Base-by-base conservation (phyloP, 2,329 filamentous ascomycete species). In the Pestalotiopsis fici region DNA sequence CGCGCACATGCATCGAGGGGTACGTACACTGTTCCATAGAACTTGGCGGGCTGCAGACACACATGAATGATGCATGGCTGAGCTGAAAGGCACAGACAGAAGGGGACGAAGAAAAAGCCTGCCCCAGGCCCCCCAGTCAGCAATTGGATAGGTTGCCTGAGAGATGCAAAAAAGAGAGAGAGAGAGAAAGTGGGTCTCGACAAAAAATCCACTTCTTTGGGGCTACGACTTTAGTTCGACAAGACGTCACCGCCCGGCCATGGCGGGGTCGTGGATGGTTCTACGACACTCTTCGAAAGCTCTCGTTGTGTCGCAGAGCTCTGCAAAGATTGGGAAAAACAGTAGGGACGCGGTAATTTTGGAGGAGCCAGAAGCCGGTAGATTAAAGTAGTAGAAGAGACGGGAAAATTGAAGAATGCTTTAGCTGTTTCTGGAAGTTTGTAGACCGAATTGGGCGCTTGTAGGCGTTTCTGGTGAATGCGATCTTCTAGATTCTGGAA, bases 371-470 rank as follows among this genome's bases (percentile, higher is more conserved):
- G 11, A 50, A 50, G 7, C 15, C 7, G 18, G 9, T 12, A 54
- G 18, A 18, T 7, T 21, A 54, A 3, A 54, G 13, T 1, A 54
- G 18, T 54, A 18, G 47, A 18, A 54, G 7, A 54, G 47, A 54
- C 18, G 21, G 27, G 23, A 57, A 57, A 57, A 57, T 57, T 57
- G 15, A 27, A 57, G 55, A 57, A 57, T 35, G 27, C 31, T 35
- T 31, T 60, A 60, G 57, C 57, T 60, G 28, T 21, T 31, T 60
- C 28, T 60, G 28, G 57, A 31, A 60, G n/a, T 60, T 35, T 60
- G n/a, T 60, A 37, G 57, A 60, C n/a, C 57, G 15, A 13, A 60
- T 31, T 31, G n/a, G 57, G 28, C 27, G 31, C 18, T 35, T 27
- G 13, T 39, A 35, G 57, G 18, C 43, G 43, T 23, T 50, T 50